Conservation (phyloP, 2,329 filamentous ascomycete species). For the Colletotrichum orchidophilum region DNA sequence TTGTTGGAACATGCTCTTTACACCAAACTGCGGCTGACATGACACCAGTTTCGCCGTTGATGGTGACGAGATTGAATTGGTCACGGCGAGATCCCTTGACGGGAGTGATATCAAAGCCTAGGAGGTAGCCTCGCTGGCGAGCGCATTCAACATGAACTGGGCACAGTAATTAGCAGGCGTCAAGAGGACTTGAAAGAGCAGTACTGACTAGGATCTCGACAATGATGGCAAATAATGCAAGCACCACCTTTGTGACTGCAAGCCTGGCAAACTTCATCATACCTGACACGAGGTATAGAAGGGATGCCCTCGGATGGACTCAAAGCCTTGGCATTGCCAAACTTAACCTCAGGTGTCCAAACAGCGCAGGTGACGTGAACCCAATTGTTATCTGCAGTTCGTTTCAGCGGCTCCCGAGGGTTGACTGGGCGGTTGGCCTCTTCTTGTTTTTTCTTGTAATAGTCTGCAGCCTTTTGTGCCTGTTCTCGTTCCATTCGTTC, state of each 20-base stretch:
- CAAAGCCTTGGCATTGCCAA: slow-evolving; percentile 83
- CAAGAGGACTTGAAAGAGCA: slow-evolving; percentile 39
- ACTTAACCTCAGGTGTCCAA: slow-evolving; percentile 93
- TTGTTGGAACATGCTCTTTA: slow-evolving; percentile 82
- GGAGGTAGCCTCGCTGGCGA: slow-evolving; percentile 79
- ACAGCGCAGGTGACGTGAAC: slow-evolving; percentile 94
- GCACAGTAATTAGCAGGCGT: slow-evolving; percentile 1
- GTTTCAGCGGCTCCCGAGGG: slow-evolving; percentile 90
- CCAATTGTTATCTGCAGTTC: slow-evolving; percentile 97
- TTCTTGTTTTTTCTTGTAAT: slow-evolving; percentile 84
- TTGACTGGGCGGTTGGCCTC: slow-evolving; percentile 83
- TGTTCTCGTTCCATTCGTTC: slow-evolving; percentile 88
- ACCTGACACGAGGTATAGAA: slow-evolving; percentile 77
- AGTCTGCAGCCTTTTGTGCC: slow-evolving; percentile 80
- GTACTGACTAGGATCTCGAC: slow-evolving; percentile 61
- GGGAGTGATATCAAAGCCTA: slow-evolving; percentile 90
- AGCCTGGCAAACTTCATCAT: slow-evolving; percentile 82
- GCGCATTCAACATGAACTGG: slow-evolving; percentile 91
- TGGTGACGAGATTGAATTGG: slow-evolving; percentile 79
- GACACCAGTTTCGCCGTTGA: slow-evolving; percentile 83
- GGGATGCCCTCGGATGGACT: slow-evolving; percentile 91
- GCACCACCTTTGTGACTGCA: slow-evolving; percentile 83
- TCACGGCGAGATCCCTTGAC: slow-evolving; percentile 91
- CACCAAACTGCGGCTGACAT: slow-evolving; percentile 92
- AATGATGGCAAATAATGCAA: slow-evolving; percentile 84